Evolutionary conservation across 352 stramenopile species (phyloP), one percentile per base, ranked within the genome.

Genomic region (Globisporangium lucens): DNA sequence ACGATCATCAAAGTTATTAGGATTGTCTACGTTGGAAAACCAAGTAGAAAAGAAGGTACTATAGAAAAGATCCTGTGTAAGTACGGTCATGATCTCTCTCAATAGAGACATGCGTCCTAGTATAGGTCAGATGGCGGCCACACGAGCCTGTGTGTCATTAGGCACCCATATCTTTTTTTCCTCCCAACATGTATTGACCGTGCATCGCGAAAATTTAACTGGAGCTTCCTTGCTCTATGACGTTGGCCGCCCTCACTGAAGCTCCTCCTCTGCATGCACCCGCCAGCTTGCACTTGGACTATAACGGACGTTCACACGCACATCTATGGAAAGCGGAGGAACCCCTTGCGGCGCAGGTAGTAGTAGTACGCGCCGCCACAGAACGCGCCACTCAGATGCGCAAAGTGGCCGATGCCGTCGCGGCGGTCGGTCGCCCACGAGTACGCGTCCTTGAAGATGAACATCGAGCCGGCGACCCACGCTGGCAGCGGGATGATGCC

Each of bases 391-490:
- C 76, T 87, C 17, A 95, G 68, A 63, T 93, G 85, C 3, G 85
- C 85, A 63, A 93, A 82, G 73, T 93, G 85, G 56, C 83, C 85
- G 56, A 92, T 89, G 60, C 78, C 79, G 47, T 90, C 80, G 24
- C 75, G 70, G 20, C 59, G 66, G 46, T 77, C 73, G 41, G 78
- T 82, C n/a, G 75, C 55, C 69, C 83, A 92, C 36, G 78, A 75
- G 66, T 91, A 93, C 51, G 87, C 70, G 65, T 95, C 84, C 43
- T 82, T 85, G 55, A 79, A 80, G 68, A 95, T 90, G 56, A 95
- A 93, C 62, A 90, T 63, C 36, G 75, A 81, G 7, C 85, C 84
- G 8, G 75, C 82, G 36, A 94, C 41, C 79, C 85, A 95, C 51
- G 84, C 85, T 2, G 87, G 87, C 64, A 95, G 77, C 7, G 87